Evolutionary conservation across 148 eudicot species (phyloP), one percentile per base, ranked within the genome.

Genomic region (Rhododendron henanense): DNA sequence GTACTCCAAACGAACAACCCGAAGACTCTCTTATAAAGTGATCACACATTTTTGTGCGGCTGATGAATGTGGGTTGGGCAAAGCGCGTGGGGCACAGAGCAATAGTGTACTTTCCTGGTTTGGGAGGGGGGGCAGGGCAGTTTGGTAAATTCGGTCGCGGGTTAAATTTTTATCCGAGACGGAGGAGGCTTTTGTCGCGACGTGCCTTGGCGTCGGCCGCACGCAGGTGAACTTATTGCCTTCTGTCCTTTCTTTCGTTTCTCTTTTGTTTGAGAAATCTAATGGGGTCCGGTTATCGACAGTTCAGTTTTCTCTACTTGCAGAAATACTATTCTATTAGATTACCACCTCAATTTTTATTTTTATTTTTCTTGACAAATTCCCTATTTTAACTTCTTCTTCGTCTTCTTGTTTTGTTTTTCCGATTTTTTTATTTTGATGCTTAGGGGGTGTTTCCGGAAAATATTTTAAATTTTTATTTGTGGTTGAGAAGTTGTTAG

Each of bases 141-240:
- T 59, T 78, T 84, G 35, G 92, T 55, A 19, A 90, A 86, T 73
- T 67, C 44, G 39, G 35, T 0, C 0, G 41, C 0, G 41, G 23
- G 33, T 1, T 0, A 10, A 41, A 6, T 5, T 41, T 41, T 41
- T 41, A 7, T 5, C 45, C 45, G 1, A 10, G 88, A 61, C 25
- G 67, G 48, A 71, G 50, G 61, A 81, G n/a, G 55, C 39, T 80
- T 86, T 88, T 89, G 87, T 87, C 91, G 91, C 83, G 89, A 89
- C 90, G 91, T 91, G 91, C 85, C 84, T 85, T 88, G 87, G 93
- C 90, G 93, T 89, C 87, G 85, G 88, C 90, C 87, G 85, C 90
- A 91, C 91, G 91, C 93, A 71, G 88, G 85, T 47, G 85, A 79
- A 89, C 51, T 77, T 25, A 47, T 89, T 61, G 83, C 61, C 81